Evolutionary conservation across 2,329 filamentous ascomycete genomes (phyloP), one percentile per base, ranked within the genome.

Genomic region (Botryotinia globosa): DNA sequence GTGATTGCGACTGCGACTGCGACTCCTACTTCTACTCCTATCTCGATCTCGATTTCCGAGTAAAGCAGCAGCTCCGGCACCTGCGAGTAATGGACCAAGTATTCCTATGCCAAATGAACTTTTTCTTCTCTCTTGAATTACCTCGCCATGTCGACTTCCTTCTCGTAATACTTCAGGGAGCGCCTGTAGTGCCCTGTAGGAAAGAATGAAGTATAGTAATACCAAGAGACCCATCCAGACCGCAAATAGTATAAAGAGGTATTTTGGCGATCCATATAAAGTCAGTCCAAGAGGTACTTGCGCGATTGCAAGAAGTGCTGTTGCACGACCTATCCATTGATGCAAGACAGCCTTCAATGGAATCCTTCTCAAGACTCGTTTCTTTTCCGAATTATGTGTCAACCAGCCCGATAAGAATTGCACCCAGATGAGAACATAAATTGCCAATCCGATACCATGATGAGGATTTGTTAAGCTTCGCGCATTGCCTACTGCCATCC

Each of bases 251-350:
- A 99, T 90, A 81, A 98, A 99, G 5, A 94, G 86, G 54, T 87
- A 88, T 78, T 91, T 89, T 8, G 96, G 95, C 44, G 94, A 97
- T 9, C 96, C 96, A 79, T 98, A 99, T 1, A 99, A 85, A 0
- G 94, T 94, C 64, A 99, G 85, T 0, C 96, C 96, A 0, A 99
- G 86, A 0, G 96, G 92, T 18, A 99, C 89, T 80, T 99, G 96
- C 5, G 91, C 87, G 76, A 98, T 90, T 0, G 93, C 96, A 6
- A 99, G 85, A 29, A 98, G 82, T 4, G 92, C 91, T 77, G 95
- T 89, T 0, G 88, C 84, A 73, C 94, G 87, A 29, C 96, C 96
- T 29, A 92, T 83, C 94, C 96, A 98, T 80, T 94, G 92, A 83
- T 99, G 96, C 59, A 98, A 82, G 16, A 80, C 76, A 48, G 77